Evolutionary conservation across 306 rosid genomes (phyloP).

Genomic region (Notholithocarpus densiflorus): DNA sequence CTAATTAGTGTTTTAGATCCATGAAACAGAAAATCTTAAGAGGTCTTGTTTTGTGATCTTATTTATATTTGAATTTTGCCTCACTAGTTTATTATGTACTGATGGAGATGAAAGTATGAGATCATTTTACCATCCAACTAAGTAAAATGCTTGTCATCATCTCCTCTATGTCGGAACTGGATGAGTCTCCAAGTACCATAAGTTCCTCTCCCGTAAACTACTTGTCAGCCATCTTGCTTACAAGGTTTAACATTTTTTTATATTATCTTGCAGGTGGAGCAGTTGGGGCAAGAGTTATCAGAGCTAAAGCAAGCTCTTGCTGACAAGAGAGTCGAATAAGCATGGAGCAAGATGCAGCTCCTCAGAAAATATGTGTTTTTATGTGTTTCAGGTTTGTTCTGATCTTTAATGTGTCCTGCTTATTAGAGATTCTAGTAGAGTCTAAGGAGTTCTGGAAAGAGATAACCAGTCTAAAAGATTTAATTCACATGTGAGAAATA

Average conservation of each 20-base stretch:
- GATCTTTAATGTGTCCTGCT: constrained; percentile 13
- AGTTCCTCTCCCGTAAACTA: constrained; percentile 12
- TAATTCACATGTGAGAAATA: too few relatives aligned
- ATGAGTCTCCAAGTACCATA: constrained; percentile 12
- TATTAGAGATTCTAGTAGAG: constrained; percentile 2
- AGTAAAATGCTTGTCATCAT: background rate
- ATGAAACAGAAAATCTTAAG: background rate
- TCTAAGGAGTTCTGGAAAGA: background rate
- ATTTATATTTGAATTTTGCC: background rate
- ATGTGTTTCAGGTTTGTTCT: constrained; percentile 65
- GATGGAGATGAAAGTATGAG: background rate
- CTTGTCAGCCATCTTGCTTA: background rate
- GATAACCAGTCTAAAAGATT: too few relatives aligned
- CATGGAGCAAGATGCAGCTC: constrained; percentile 73
- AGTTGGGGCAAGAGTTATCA: constrained; percentile 76
- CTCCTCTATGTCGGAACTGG: background rate
- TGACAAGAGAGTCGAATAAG: constrained; percentile 72
- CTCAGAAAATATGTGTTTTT: constrained; percentile 63
- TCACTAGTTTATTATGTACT: background rate
- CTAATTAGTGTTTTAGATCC: background rate
- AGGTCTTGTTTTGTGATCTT: background rate
- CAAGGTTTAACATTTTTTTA: constrained; percentile 12
- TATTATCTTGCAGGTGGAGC: constrained; percentile 63
- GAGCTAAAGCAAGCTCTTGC: constrained; percentile 51
- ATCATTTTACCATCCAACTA: background rate